A percentile compares a stretch with the other conserved stretches of the same genome.
phyloP scores from a whole-genome alignment of 208 protist genomes.

The Trypanosoma cruzi region DNA sequence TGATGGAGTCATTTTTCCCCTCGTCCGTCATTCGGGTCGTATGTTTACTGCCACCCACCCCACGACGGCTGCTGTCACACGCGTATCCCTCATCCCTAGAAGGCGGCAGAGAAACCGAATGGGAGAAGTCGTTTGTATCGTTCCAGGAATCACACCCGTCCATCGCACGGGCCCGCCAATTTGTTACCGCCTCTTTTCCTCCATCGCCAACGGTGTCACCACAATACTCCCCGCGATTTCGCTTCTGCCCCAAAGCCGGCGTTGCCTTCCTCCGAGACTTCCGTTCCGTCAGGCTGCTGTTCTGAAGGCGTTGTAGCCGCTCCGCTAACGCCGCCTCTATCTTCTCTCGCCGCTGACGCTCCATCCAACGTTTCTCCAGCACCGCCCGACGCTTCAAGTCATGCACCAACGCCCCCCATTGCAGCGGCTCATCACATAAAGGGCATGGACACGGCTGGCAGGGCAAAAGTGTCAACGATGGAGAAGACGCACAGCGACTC shows the following conservation, averaged over 20 bases:
- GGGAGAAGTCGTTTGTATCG: background rate
- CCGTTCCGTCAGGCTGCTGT: background rate
- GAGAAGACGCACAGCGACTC: background rate
- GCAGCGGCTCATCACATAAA: slow-evolving; percentile 61
- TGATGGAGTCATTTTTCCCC: background rate
- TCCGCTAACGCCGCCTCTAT: slow-evolving; percentile 49
- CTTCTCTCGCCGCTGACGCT: slow-evolving; percentile 42
- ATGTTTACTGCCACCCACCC: background rate
- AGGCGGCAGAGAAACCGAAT: background rate
- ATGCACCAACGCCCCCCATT: slow-evolving; percentile 65
- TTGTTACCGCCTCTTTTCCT: background rate
- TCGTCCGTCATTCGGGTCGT: background rate
- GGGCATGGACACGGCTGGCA: slow-evolving; percentile 52
- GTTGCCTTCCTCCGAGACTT: background rate
- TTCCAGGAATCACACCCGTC: background rate
- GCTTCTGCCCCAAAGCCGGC: background rate
- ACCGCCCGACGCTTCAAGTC: slow-evolving; percentile 65
- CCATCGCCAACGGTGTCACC: slow-evolving; percentile 20
- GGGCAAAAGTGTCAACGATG: slow-evolving; percentile 17
- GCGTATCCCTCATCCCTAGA: background rate
- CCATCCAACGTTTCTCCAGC: slow-evolving; percentile 35
- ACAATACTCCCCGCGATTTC: slow-evolving; percentile 1
- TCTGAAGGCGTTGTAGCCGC: slow-evolving; percentile 32
- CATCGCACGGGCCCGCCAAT: background rate
- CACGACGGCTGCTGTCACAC: background rate